Conservation (phyloP, 2,329 filamentous ascomycete species). For the Lachnellula subtilissima region DNA sequence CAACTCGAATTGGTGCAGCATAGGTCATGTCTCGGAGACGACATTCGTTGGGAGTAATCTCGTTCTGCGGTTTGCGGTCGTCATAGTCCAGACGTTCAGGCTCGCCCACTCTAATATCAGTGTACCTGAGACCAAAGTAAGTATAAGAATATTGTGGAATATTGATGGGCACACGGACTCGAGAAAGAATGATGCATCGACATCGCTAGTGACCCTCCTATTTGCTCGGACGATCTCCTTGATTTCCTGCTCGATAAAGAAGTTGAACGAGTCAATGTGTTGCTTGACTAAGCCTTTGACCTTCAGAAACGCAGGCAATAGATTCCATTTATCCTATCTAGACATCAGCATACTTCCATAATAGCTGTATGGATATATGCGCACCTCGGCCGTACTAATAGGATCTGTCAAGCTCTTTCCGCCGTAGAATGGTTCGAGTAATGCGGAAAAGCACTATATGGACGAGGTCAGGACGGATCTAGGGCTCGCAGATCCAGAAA, state of each 20-base stretch:
- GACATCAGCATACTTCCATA: no score
- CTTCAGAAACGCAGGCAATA: constrained; percentile 94
- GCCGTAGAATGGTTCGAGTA: constrained; percentile 66
- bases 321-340: constrained; percentile 85
- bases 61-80: constrained; percentile 62
- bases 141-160: not conserved
- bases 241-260: constrained; percentile 93
- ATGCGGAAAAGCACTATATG: constrained; percentile 50
- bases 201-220: constrained; percentile 81
- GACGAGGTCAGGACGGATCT: constrained; percentile 3
- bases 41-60: constrained; percentile 93
- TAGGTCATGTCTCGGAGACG: constrained; percentile 97
- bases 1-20: constrained; percentile 86
- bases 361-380: not conserved
- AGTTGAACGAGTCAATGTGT: constrained; percentile 88
- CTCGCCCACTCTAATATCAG: constrained; percentile 79
- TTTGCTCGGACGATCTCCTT: constrained; percentile 96
- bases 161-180: constrained; percentile 44
- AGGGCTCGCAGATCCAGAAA: not conserved
- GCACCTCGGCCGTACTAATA: constrained; percentile 56
- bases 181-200: constrained; percentile 87
- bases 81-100: constrained; percentile 77
- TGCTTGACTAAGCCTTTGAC: constrained; percentile 95
- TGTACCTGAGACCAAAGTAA: constrained; percentile 47
- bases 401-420: constrained; percentile 63